Evolutionary conservation across 2,329 filamentous ascomycete species (phyloP).

Genomic region (Trichophaea hybrida): DNA sequence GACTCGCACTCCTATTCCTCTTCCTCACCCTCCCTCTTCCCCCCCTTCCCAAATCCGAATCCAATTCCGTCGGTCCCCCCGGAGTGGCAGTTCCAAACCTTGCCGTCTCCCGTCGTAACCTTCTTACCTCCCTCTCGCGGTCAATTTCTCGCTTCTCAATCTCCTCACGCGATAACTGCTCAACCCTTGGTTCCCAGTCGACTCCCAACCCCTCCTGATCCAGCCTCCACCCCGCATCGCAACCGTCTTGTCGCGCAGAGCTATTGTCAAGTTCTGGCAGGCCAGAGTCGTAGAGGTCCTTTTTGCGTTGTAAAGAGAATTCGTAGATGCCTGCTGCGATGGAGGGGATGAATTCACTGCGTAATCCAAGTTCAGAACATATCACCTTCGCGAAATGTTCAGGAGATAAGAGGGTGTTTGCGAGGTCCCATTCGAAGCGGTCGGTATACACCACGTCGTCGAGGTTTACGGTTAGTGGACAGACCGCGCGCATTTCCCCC

Average conservation of each 20-base stretch:
- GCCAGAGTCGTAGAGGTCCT: constrained; percentile 64
- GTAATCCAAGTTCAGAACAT: constrained; percentile 77
- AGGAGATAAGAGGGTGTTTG: constrained; percentile 13
- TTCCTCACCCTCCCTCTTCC: constrained; percentile 19
- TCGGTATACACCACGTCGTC: constrained; percentile 87
- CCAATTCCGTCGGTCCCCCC: constrained; percentile 39
- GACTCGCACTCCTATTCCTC: constrained; percentile 15
- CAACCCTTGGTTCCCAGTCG: constrained; percentile 72
- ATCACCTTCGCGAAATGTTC: constrained; percentile 49
- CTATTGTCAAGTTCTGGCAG: constrained; percentile 59
- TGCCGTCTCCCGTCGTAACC: constrained; percentile 78
- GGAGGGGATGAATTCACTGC: constrained; percentile 84
- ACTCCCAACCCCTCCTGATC: constrained; percentile 79
- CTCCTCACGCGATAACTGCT: constrained; percentile 77
- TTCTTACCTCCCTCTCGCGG: constrained; percentile 74
- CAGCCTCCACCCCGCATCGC: constrained; percentile 83
- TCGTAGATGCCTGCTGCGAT: constrained; percentile 97
- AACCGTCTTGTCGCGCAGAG: constrained; percentile 52
- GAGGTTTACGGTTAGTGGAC: constrained; percentile 80
- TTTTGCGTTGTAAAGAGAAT: constrained; percentile 79
- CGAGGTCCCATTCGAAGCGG: constrained; percentile 47
- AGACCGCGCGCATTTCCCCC: constrained; percentile 63
- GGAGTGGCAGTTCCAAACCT: constrained; percentile 68
- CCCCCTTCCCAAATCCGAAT: constrained; percentile 27
- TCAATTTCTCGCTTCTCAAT: constrained; percentile 96